Conservation (phyloP, 306 rosid species). For the Cicer bijugum region DNA sequence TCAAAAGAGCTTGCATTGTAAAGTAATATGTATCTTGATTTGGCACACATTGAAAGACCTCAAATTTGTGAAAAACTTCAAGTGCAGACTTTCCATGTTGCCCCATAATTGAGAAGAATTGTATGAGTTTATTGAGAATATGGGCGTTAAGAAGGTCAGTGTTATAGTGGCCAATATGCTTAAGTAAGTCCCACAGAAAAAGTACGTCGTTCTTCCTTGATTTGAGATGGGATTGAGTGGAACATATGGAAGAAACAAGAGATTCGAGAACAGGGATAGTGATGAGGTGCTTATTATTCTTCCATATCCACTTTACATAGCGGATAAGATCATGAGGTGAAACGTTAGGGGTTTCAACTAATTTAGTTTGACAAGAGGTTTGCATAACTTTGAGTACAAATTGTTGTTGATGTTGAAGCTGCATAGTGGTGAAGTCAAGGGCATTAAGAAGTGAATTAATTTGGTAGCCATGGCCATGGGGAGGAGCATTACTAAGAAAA, state of each 20-base stretch:
- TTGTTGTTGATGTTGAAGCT: background rate
- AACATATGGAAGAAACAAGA: background rate
- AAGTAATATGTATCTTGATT: background rate
- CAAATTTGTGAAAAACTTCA: background rate
- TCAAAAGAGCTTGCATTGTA: background rate
- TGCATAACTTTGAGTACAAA: background rate
- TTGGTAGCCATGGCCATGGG: background rate
- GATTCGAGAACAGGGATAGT: background rate
- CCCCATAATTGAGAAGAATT: background rate
- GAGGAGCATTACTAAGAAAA: background rate
- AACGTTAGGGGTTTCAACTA: background rate
- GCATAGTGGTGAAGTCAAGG: background rate
- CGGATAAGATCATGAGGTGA: background rate
- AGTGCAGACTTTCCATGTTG: background rate
- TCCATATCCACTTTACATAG: background rate
- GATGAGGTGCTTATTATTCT: background rate
- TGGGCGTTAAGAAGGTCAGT: background rate
- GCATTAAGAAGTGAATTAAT: background rate
- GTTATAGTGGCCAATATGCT: background rate
- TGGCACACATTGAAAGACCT: background rate
- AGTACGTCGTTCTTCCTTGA: background rate
- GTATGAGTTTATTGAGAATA: background rate
- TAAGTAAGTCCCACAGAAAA: background rate
- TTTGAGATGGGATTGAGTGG: background rate
- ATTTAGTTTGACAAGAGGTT: background rate